These are phyloP conservation scores for Leishmania turanica DNA, from an alignment of 208 protist species.

Conservation along the genomic window DNA sequence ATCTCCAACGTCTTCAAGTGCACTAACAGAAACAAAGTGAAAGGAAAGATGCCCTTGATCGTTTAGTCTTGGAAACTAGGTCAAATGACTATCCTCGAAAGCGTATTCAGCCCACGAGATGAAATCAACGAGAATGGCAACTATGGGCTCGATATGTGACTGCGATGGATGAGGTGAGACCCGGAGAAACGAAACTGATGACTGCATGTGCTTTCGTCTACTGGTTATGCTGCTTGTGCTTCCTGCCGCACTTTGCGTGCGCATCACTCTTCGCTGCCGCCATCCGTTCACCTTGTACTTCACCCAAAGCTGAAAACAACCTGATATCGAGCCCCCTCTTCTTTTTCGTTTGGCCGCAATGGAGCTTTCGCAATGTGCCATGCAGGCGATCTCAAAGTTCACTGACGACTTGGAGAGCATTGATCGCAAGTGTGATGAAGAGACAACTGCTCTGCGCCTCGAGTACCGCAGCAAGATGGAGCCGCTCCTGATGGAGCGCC, in stretches of 20 bases:
- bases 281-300: background rate
- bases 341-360: slow-evolving; percentile 4
- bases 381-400: slow-evolving; percentile 39
- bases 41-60: background rate
- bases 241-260: background rate
- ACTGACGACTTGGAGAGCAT: slow-evolving; percentile 39
- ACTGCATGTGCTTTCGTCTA: background rate
- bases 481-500: slow-evolving; percentile 56
- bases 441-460: slow-evolving; percentile 20
- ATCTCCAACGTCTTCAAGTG: background rate
- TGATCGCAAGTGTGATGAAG: slow-evolving; percentile 40
- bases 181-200: background rate
- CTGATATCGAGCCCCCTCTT: background rate
- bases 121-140: background rate
- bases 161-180: background rate
- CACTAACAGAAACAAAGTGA: background rate
- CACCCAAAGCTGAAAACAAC: background rate
- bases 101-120: background rate
- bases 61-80: background rate
- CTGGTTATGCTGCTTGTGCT: background rate
- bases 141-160: background rate
- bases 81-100: background rate
- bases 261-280: background rate
- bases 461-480: slow-evolving; percentile 63
- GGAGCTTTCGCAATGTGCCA: slow-evolving; percentile 26